Conservation (phyloP, 352 stramenopile species). For the Phytopythium helicoides region DNA sequence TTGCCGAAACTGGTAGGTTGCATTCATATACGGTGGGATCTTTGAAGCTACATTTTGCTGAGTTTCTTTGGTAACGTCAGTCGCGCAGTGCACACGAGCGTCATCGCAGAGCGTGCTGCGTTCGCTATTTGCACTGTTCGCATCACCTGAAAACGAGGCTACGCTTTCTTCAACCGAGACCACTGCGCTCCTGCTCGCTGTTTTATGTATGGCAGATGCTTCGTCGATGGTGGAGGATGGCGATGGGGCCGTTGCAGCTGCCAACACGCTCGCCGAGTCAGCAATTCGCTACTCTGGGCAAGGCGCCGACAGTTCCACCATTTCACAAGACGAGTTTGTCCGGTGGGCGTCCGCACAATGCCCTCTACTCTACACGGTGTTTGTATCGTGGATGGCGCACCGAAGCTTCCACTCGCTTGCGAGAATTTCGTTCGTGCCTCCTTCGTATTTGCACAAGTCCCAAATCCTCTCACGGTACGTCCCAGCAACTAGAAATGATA, state of each 20-base stretch:
- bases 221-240: slow-evolving; percentile 18
- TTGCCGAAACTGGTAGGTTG: slow-evolving; percentile 59
- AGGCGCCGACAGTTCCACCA: slow-evolving; percentile 1
- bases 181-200: slow-evolving; percentile 39
- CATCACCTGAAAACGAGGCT: slow-evolving; percentile 6
- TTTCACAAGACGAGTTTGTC: slow-evolving; percentile 51
- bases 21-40: too few relatives aligned
- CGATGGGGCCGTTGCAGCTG: slow-evolving; percentile 22
- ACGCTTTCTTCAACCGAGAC: slow-evolving; percentile 36
- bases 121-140: slow-evolving; percentile 60
- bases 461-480: slow-evolving; percentile 68
- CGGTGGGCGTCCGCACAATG: slow-evolving; percentile 57
- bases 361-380: slow-evolving; percentile 73
- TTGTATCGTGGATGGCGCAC: slow-evolving; percentile 66
- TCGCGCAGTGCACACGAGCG: slow-evolving; percentile 58
- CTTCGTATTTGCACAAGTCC: slow-evolving; percentile 54
- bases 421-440: slow-evolving; percentile 46
- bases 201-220: slow-evolving; percentile 56
- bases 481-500: background rate
- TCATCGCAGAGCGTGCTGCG: slow-evolving; percentile 60
- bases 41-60: too few relatives aligned
- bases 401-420: slow-evolving; percentile 51
- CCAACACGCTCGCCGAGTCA: slow-evolving; percentile 38
- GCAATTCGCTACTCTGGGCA: slow-evolving; percentile 23
- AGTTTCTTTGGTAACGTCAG: slow-evolving; percentile 21